Base-by-base conservation (phyloP, 257 asterid genomes). In the Solanum bulbocastanum region DNA sequence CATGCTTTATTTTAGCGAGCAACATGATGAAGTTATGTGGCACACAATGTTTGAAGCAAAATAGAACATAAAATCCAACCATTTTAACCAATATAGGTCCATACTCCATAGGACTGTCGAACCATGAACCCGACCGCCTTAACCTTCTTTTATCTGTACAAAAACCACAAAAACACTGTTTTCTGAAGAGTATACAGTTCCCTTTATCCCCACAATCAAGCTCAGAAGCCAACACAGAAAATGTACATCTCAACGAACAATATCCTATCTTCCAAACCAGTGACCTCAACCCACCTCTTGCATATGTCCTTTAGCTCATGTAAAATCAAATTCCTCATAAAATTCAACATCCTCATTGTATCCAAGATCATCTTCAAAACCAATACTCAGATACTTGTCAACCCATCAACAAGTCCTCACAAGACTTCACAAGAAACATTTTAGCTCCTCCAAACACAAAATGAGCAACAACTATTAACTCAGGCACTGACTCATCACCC, bases 161-260 rank as follows among this genome's bases (percentile, higher is more conserved):
- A 68, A 30, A 68, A 49, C 8, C 58, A 18, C 87, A 88, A 58
- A 86, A 83, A 76, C 85, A 90, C 87, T 90, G 96, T 79, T 94
- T 95, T 0, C 93, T 90, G 85, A 96, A 94, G 32, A 94, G 56
- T 68, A 96, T 93, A 87, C 95, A 90, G 90, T 94, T 95, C 87
- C 98, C 98, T 82, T 49, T 90, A 86, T 89, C 89, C 65, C 87
- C 89, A 7, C 74, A 89, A 78, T 88, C 88, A 5, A 90, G 84
- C 66, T 94, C 98, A n/a, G 92, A 90, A 37, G 92, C 92, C 1
- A 90, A 85, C 7, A 93, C 96, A 2, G 96, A 90, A 91, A 96
- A 95, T 9, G 93, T 76, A 82, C 94, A 94, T 98, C 32, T 98
- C 98, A 89, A 96, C 44, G 88, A 95, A 94, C 92, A 96, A 69